A percentile compares a stretch with the other conserved stretches of the same genome.
Conservation (phyloP, 2,329 filamentous ascomycete species). For the Colletotrichum acutatum region DNA sequence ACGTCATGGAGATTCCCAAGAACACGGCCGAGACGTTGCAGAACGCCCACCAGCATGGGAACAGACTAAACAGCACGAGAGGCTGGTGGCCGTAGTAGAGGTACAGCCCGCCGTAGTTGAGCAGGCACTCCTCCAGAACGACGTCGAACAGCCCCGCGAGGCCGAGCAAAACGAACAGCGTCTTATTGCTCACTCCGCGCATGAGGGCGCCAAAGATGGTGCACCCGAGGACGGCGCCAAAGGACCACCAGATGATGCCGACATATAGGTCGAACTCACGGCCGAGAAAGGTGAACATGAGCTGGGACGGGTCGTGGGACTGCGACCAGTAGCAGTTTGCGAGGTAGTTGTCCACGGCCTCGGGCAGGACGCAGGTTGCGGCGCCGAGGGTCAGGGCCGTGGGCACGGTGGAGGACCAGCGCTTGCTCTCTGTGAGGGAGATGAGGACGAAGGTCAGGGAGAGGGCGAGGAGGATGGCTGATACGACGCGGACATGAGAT, state of each 20-base stretch:
- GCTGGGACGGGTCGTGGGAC: neutral
- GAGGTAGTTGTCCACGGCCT: slow-evolving; percentile 6
- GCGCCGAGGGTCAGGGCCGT: neutral
- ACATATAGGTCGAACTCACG: slow-evolving; percentile 11
- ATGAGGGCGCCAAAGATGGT: slow-evolving; percentile 4
- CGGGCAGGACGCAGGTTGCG: neutral
- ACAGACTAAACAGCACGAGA: neutral
- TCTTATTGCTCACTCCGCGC: neutral
- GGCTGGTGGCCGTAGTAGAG: slow-evolving; percentile 21
- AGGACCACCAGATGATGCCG: slow-evolving; percentile 26
- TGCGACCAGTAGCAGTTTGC: slow-evolving; percentile 12
- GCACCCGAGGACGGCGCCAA: slow-evolving; percentile 6
- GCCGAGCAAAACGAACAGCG: neutral
- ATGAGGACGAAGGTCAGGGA: slow-evolving; percentile 1
- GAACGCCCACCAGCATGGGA: slow-evolving; percentile 22
- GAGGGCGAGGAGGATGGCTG: neutral
- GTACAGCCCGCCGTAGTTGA: slow-evolving; percentile 10
- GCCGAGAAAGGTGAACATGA: slow-evolving; percentile 7
- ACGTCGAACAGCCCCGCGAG: slow-evolving; percentile 1
- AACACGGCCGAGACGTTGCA: slow-evolving; percentile 24
- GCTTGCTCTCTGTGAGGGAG: neutral
- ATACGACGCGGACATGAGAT: neutral
- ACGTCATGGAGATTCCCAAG: neutral
- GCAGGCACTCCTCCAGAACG: slow-evolving; percentile 19
- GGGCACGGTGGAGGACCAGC: neutral